Evolutionary conservation across 352 stramenopile species (phyloP), one percentile per base, ranked within the genome.

Genomic region (Pythium guiyangense): DNA sequence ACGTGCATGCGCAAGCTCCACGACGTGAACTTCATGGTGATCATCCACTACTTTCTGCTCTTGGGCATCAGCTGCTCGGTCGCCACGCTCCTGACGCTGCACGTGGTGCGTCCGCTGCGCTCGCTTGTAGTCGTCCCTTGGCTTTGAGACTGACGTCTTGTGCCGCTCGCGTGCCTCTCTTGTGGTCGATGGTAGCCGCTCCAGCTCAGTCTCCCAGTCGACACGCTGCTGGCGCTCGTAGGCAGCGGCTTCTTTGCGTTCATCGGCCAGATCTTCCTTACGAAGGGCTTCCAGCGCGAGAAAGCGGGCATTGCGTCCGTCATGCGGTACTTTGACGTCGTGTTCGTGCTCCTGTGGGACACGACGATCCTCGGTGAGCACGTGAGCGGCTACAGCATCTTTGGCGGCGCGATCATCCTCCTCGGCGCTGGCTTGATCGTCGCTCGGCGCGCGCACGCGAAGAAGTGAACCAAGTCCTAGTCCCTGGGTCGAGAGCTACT

Each of bases 291-390:
- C 34, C 74, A 90, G 66, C 67, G 69, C 8, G 79, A 84, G 43
- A 74, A 82, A 40, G 74, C 74, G 0, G 79, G 74, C 5, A 79
- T n/a, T n/a, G n/a, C n/a, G n/a, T n/a, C n/a, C n/a, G n/a, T n/a
- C n/a, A n/a, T n/a, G n/a, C n/a, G n/a, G 88, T 49, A 88, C 56
- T 81, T 86, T 45, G 73, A 90, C 70, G 70, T 90, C 39, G 62
- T 90, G 1, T 90, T 86, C 52, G 77, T 90, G 43, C 72, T 90
- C 52, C 59, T 77, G 11, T 59, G 74, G 49, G 79, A 86, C 53
- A 71, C 58, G 14, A 60, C 63, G 26, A 64, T 88, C 6, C 64
- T 90, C 0, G 69, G 71, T 18, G 77, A 88, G 44, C 29, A 69
- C 18, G 73, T 89, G 11, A 81, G 82, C 53, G 27, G 58, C 39